Evolutionary conservation across 1,284 basidiomycete genomes (phyloP), one percentile per base, ranked within the genome.

Genomic region (Polyporus tsugae): DNA sequence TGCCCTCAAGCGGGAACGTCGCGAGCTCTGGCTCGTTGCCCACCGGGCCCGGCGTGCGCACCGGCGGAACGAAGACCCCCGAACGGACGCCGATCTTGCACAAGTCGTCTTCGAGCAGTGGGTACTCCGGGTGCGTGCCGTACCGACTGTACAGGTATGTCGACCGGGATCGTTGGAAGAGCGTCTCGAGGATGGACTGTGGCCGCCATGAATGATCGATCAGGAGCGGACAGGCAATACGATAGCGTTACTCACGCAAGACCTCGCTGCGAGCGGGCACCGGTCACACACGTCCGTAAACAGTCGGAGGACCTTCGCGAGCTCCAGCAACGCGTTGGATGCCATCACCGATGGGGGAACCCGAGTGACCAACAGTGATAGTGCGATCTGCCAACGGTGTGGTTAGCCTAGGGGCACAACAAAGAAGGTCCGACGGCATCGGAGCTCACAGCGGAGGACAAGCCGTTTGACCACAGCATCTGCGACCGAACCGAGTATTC

Each of bases 291-390:
- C 88, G 69, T 87, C 87, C 0, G 82, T 81, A 78, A 90, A 92
- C 19, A 92, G 79, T 19, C 84, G 74, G 70, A 86, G 86, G 0
- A 89, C 89, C 63, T 86, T 83, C 38, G 90, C 89, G 4, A 92
- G 81, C 72, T 92, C 89, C 22, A 83, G 78, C 77, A 91, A 86
- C 6, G 90, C 90, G 25, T 84, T 82, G 33, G 84, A 79, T 2
- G 89, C 88, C 38, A 91, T 75, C 2, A 87, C 86, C 1, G 86
- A 88, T 6, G 83, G 79, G 9, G 91, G 90, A 13, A 87, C 89
- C 41, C 88, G 84, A 5, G 88, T 88, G 0, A 91, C 88, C 17
- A 92, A 85, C 6, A 89, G 87, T 6, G 90, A 90, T 73, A 92
- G 86, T 15, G 91, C 88, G 29, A 92, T 83, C 89, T 91, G 64